Percentiles rank a stretch among this genome's conserved stretches.
phyloP scores from a whole-genome alignment of 257 asterid genomes.

The Euphrasia confusa region DNA sequence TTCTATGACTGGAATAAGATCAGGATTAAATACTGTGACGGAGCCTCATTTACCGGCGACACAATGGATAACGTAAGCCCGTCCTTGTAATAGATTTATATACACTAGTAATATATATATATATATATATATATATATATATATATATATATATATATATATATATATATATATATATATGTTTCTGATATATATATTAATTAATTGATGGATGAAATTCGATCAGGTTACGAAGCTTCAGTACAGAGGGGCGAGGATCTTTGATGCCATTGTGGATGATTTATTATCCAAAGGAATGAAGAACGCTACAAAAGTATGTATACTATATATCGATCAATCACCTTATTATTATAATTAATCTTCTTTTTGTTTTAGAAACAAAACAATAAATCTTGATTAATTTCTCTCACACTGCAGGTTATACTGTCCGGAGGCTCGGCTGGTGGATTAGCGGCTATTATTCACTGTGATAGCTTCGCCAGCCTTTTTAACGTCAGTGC shows the following conservation, averaged over 20 bases:
- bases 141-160: no score
- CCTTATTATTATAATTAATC: no score
- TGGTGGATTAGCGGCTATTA: conserved; percentile 81
- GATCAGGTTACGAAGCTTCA: conserved; percentile 39
- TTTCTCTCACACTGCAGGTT: conserved; percentile 43
- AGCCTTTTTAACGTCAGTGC: conserved; percentile 47
- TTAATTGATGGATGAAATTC: not conserved
- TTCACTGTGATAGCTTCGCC: conserved; percentile 72
- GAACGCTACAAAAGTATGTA: conserved; percentile 36
- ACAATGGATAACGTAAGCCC: conserved; percentile 62
- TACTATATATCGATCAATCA: no score
- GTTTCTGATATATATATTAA: no score
- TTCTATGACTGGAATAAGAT: conserved; percentile 84
- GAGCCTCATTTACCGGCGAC: conserved; percentile 89
- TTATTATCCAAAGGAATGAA: conserved; percentile 48
- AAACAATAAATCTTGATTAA: no score
- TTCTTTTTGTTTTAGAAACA: no score
- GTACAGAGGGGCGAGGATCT: conserved; percentile 50
- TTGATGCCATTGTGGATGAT: conserved; percentile 44
- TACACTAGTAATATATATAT: no score
- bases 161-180: no score
- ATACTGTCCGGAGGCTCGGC: conserved; percentile 93
- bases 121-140: no score
- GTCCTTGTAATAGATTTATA: not conserved
- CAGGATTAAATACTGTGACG: conserved; percentile 82